Conservation (phyloP, 345 rosid genomes). For the Lepidium aucheri region DNA sequence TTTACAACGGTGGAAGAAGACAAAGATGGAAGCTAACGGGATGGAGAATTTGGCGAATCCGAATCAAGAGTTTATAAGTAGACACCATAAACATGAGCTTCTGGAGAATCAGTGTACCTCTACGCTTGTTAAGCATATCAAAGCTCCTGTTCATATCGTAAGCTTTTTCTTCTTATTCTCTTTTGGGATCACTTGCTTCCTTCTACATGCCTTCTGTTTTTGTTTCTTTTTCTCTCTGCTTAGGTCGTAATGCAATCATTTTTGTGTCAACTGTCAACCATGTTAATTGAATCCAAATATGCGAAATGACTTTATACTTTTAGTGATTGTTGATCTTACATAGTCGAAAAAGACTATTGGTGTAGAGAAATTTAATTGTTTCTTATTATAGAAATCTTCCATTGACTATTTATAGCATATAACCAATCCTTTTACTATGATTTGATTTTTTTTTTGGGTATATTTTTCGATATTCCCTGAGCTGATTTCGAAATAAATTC, state of each 20-base stretch:
- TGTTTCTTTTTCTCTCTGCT: background rate
- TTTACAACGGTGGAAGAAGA: slow-evolving; percentile 2
- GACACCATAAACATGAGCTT: slow-evolving; percentile 55
- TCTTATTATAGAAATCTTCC: background rate
- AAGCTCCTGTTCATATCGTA: slow-evolving; percentile 94
- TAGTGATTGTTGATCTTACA: background rate
- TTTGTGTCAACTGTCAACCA: background rate
- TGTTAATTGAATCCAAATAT: background rate
- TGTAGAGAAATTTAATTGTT: background rate
- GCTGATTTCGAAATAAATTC: background rate
- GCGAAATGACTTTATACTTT: background rate
- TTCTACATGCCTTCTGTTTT: background rate
- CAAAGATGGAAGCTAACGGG: slow-evolving; percentile 37
- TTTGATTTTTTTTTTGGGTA: background rate
- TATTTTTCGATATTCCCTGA: background rate
- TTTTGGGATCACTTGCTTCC: background rate
- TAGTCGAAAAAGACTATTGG: background rate
- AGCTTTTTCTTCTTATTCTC: slow-evolving; percentile 19
- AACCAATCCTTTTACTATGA: background rate
- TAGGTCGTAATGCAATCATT: background rate
- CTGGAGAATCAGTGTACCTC: slow-evolving; percentile 73
- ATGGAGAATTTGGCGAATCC: slow-evolving; percentile 5
- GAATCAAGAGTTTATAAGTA: slow-evolving; percentile 44
- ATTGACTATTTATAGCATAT: background rate
- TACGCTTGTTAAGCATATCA: slow-evolving; percentile 72